Percentiles rank a stretch among this genome's conserved stretches.
These are phyloP conservation scores for Lolium rigidum DNA, from an alignment of 176 grass and related monocot species.

Conservation along the genomic window DNA sequence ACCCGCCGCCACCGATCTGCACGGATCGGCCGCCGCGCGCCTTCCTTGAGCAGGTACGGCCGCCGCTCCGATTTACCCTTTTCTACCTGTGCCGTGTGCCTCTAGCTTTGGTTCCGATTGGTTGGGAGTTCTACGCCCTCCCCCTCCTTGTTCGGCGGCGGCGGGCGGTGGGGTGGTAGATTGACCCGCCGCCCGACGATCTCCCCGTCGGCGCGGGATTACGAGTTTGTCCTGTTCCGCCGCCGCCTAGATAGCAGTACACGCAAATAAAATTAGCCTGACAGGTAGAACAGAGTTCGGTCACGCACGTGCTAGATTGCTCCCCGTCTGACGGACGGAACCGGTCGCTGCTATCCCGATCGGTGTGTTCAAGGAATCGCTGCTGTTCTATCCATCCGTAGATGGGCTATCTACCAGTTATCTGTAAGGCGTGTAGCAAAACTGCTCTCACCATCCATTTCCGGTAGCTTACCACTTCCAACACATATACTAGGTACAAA, in stretches of 20 bases:
- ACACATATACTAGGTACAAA: no score
- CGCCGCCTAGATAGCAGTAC: background rate
- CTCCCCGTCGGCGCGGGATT: background rate
- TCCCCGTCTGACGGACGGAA: background rate
- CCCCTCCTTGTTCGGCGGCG: no score
- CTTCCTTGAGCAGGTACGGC: background rate
- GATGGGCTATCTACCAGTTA: background rate
- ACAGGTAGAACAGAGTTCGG: background rate
- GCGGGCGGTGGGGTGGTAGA: background rate
- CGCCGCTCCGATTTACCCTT: background rate
- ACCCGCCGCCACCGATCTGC: background rate
- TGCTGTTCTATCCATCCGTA: background rate
- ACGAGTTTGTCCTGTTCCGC: background rate
- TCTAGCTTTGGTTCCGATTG: background rate
- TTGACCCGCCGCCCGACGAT: background rate
- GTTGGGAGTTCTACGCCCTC: no score
- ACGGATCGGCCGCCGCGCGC: slow-evolving; percentile 10
- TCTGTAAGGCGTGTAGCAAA: no score
- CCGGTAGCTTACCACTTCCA: no score
- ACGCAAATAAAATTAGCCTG: background rate
- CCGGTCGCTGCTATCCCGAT: background rate
- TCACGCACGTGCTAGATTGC: background rate
- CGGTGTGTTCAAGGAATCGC: background rate
- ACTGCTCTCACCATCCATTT: no score
- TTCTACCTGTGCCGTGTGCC: background rate